These are phyloP conservation scores for Zygosaccharomyces lentus DNA, from an alignment of 805 yeast species.

Conservation along the genomic window DNA sequence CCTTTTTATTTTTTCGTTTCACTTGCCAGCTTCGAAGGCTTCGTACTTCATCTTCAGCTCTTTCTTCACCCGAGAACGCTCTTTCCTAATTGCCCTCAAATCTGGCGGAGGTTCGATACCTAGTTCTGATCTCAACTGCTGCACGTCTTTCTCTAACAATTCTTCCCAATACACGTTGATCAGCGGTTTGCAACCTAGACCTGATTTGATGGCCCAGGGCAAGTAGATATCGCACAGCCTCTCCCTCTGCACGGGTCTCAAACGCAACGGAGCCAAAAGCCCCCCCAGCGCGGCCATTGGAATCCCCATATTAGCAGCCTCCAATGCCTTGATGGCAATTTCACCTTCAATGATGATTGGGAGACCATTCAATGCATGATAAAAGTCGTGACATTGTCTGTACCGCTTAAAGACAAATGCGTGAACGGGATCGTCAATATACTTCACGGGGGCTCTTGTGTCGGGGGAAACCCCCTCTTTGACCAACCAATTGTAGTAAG, in stretches of 20 bases:
- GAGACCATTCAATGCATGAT: constrained; percentile 84
- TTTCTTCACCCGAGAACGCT: constrained; percentile 21
- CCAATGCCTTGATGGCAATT: constrained; percentile 86
- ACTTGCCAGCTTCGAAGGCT: constrained; percentile 10
- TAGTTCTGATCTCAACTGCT: constrained; percentile 64
- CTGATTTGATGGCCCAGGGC: constrained; percentile 83
- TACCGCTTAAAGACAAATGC: constrained; percentile 93
- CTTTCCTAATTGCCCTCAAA: constrained; percentile 58
- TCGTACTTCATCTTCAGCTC: constrained; percentile 29
- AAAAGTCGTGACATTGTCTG: constrained; percentile 95
- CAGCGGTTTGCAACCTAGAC: constrained; percentile 67
- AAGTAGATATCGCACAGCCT: constrained; percentile 66
- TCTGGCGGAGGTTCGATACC: constrained; percentile 79
- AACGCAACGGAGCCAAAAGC: constrained; percentile 77
- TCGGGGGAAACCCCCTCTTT: constrained; percentile 91
- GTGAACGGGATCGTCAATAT: constrained; percentile 81
- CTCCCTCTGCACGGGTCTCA: constrained; percentile 57
- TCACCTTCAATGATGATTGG: constrained; percentile 97
- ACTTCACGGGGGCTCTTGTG: constrained; percentile 82
- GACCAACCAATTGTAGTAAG: constrained; percentile 78
- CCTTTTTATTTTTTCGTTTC: not conserved
- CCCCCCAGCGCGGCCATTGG: constrained; percentile 97
- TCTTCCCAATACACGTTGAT: constrained; percentile 93
- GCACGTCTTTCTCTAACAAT: constrained; percentile 62
- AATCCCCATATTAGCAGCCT: constrained; percentile 84